Conservation (phyloP, 129 eudicot species). For the Centella asiatica region DNA sequence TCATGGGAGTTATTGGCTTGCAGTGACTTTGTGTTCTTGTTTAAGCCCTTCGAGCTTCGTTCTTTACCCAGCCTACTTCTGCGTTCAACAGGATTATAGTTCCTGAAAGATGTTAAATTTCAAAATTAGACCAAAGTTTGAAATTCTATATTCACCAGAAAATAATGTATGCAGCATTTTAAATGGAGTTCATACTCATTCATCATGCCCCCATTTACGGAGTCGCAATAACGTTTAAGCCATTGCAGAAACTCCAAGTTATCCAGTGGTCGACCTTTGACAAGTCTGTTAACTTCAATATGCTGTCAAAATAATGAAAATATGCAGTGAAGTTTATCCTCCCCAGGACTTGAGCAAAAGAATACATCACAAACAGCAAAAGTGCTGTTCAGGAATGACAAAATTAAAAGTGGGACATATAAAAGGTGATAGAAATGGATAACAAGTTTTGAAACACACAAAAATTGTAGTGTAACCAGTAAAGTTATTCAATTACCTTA, state of each 20-base stretch:
- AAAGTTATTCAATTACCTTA: slow-evolving; percentile 35
- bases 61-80: slow-evolving; percentile 73
- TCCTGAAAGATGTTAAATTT: slow-evolving; percentile 41
- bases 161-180: not conserved
- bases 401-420: too few relatives aligned
- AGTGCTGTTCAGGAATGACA: too few relatives aligned
- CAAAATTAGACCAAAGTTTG: not conserved
- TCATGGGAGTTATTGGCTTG: slow-evolving; percentile 54
- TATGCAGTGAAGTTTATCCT: not conserved
- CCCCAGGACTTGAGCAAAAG: not conserved
- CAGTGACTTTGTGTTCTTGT: slow-evolving; percentile 52
- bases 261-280: slow-evolving; percentile 88
- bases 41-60: slow-evolving; percentile 31
- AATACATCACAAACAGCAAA: too few relatives aligned
- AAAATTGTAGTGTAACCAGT: not conserved
- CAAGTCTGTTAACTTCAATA: slow-evolving; percentile 83
- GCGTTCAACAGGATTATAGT: slow-evolving; percentile 83
- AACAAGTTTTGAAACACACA: not conserved
- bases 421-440: not conserved
- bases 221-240: slow-evolving; percentile 94
- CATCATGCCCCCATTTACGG: slow-evolving; percentile 91
- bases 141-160: not conserved
- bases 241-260: slow-evolving; percentile 94
- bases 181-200: slow-evolving; percentile 47
- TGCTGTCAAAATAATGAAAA: slow-evolving; percentile 51